Percentiles rank a stretch among this genome's conserved stretches.
Evolutionary conservation across 2,329 filamentous ascomycete species (phyloP).

Genomic region (Tetracladium maxilliforme): DNA sequence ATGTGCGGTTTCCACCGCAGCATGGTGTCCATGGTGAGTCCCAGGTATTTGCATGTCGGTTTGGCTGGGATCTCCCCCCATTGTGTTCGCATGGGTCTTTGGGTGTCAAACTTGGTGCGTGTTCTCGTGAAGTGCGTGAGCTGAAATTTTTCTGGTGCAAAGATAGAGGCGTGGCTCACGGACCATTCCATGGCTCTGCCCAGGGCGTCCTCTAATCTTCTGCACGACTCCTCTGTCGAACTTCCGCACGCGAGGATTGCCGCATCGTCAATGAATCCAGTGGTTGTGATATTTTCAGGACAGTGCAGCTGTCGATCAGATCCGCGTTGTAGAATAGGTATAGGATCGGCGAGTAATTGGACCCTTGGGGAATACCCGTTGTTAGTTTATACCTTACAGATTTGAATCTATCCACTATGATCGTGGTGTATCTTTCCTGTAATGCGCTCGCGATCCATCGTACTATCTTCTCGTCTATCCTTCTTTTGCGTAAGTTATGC

Average conservation of each 20-base stretch:
- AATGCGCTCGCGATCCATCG: conserved; percentile 10
- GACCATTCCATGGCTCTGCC: conserved; percentile 1
- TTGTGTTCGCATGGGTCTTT: too few relatives aligned
- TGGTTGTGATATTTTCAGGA: conserved; percentile 4
- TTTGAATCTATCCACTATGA: conserved; percentile 7
- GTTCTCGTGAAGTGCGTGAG: too few relatives aligned
- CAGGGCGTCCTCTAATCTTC: background rate
- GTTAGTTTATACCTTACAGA: conserved; percentile 6
- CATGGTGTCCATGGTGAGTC: conserved; percentile 8
- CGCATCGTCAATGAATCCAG: conserved; percentile 11
- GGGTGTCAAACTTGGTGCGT: too few relatives aligned
- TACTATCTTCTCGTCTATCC: conserved; percentile 7
- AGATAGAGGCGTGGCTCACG: conserved; percentile 1
- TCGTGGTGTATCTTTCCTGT: conserved; percentile 6
- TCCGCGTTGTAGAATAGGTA: conserved; percentile 17
- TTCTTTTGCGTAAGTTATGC: conserved; percentile 8
- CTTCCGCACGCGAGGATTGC: conserved; percentile 1
- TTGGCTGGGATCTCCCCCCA: too few relatives aligned
- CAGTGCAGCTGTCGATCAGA: conserved; percentile 10
- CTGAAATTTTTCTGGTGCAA: conserved; percentile 3
- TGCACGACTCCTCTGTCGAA: conserved; percentile 1
- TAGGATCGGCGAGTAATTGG: conserved; percentile 14
- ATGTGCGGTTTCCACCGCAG: conserved; percentile 5
- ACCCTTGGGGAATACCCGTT: conserved; percentile 14
- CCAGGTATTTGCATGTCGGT: conserved; percentile 9